These are phyloP conservation scores for Alternaria arbusti DNA, from an alignment of 2,329 filamentous ascomycete genomes.

Conservation along the genomic window DNA sequence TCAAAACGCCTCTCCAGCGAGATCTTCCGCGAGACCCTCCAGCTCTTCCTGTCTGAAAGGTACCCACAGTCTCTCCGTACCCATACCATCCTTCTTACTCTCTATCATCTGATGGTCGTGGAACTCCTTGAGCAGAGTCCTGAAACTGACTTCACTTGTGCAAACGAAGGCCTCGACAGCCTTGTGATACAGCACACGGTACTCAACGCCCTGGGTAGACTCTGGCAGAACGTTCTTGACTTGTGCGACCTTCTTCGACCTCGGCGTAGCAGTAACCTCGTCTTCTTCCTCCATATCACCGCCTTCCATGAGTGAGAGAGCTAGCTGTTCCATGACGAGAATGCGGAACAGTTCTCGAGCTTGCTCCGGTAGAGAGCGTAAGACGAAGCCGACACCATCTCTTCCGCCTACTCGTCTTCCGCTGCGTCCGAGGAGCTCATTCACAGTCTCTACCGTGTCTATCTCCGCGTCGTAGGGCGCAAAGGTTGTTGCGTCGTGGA, in stretches of 20 bases:
- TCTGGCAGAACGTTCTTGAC: slow-evolving; percentile 36
- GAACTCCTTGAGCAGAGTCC: slow-evolving; percentile 94
- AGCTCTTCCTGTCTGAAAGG: slow-evolving; percentile 89
- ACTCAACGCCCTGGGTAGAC: slow-evolving; percentile 74
- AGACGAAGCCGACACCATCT: slow-evolving; percentile 89
- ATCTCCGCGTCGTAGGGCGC: slow-evolving; percentile 74
- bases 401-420: slow-evolving; percentile 82
- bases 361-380: slow-evolving; percentile 90
- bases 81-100: slow-evolving; percentile 81
- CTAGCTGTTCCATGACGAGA: slow-evolving; percentile 82
- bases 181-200: slow-evolving; percentile 90
- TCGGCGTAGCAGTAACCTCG: slow-evolving; percentile 19
- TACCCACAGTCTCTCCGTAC: slow-evolving; percentile 83
- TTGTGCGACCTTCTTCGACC: slow-evolving; percentile 33
- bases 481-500: slow-evolving; percentile 95
- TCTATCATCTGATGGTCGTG: slow-evolving; percentile 98
- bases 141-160: slow-evolving; percentile 93
- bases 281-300: slow-evolving; percentile 35
- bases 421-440: slow-evolving; percentile 82
- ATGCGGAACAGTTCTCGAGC: slow-evolving; percentile 86
- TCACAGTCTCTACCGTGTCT: slow-evolving; percentile 88
- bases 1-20: slow-evolving; percentile 48
- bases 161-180: slow-evolving; percentile 97
- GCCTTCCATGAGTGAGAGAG: slow-evolving; percentile 63
- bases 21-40: slow-evolving; percentile 85